Base-by-base conservation (phyloP, 2,329 filamentous ascomycete genomes). In the Paecilomyces dactylethromorphus region DNA sequence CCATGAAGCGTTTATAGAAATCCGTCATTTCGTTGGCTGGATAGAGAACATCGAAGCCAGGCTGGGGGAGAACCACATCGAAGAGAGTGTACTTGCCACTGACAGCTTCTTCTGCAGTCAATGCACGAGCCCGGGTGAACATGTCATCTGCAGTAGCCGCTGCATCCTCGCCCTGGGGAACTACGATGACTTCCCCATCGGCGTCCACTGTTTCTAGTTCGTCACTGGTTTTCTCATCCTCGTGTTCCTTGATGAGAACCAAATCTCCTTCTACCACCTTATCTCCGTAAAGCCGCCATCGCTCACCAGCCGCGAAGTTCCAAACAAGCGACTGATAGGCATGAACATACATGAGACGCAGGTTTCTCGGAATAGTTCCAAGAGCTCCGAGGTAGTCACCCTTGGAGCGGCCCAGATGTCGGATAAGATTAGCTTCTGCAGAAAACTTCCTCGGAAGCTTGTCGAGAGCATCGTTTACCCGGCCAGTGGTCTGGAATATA, bases 271-370 rank as follows among this genome's bases (percentile, higher is more conserved):
- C 84, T 13, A 96, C 82, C 15, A 97, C 90, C 57, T 81, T 82
- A 60, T 81, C 75, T 55, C 92, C 92, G 70, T 89, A 88, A 2
- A 84, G 78, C 50, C 86, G 84, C 88, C 91, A 96, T 53, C 94
- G 88, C 66, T 88, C 86, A 64, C 90, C 91, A 1, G 86, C 90
- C 12, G 86, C 90, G 64, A 86, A 84, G 76, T 99, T 99, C 93
- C 93, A 99, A 8, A 99, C 87, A 39, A 92, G 84, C 5, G 90
- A 96, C 74, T 99, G 94, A 75, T 97, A 97, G 4, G 94, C 93
- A 73, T 99, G 94, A 15, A 96, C 87, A 71, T 97, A 99, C 89
- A 99, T 97, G 59, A 91, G 84, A 51, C 92, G 85, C 66, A 97
- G 80, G 54, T 90, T 91, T 18, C 92, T 84, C 24, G 89, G 89